phyloP scores from a whole-genome alignment of 2,329 filamentous ascomycete species.

The Chaetomium sp. region DNA sequence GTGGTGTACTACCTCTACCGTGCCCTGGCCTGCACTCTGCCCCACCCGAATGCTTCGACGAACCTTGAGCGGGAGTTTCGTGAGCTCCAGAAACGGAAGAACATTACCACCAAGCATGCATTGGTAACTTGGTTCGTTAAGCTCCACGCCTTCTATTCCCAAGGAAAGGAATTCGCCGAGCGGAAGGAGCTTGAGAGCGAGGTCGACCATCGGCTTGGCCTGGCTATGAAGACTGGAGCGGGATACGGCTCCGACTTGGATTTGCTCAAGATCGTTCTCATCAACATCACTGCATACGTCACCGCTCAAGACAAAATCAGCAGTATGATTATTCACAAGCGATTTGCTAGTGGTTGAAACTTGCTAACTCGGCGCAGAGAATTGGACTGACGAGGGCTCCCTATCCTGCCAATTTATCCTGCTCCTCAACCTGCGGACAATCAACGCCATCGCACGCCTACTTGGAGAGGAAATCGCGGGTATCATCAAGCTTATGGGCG shows the following conservation, averaged over 20 bases:
- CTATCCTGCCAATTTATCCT: constrained; percentile 67
- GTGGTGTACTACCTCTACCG: constrained; percentile 90
- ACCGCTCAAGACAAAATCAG: constrained; percentile 64
- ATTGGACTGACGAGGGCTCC: constrained; percentile 49
- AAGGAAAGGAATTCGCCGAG: constrained; percentile 71
- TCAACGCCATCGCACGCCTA: constrained; percentile 70
- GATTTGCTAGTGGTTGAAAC: not conserved
- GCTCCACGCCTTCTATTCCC: constrained; percentile 82
- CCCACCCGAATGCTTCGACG: constrained; percentile 70
- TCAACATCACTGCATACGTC: constrained; percentile 84
- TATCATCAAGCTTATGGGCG: constrained; percentile 35
- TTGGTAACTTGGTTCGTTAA: constrained; percentile 77
- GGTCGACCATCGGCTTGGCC: constrained; percentile 74
- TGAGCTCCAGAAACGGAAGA: constrained; percentile 47
- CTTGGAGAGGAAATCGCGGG: constrained; percentile 70
- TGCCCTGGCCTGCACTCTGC: constrained; percentile 71
- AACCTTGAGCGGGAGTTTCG: constrained; percentile 83
- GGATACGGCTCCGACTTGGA: constrained; percentile 57
- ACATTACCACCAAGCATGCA: constrained; percentile 39
- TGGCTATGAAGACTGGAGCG: constrained; percentile 67
- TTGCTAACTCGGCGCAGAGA: constrained; percentile 38
- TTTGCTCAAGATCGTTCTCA: constrained; percentile 77
- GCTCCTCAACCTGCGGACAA: constrained; percentile 75
- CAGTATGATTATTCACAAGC: constrained; percentile 46
- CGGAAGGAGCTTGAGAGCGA: constrained; percentile 84